phyloP scores from a whole-genome alignment of 2,329 filamentous ascomycete species.

The Juglanconis oblonga region DNA sequence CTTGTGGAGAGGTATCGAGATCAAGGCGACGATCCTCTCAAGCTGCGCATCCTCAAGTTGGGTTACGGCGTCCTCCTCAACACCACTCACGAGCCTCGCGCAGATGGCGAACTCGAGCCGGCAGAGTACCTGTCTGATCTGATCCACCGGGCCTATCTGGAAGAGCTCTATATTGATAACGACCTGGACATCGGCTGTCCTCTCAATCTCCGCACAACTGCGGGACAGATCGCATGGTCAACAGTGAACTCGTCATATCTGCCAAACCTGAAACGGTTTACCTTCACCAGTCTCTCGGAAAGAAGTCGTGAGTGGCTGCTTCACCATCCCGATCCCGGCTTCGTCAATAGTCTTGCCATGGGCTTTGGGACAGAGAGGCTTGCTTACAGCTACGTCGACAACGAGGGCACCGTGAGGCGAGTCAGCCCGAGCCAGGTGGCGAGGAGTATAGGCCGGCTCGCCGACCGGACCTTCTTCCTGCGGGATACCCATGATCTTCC shows the following conservation, averaged over 20 bases:
- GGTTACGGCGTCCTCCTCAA: slow-evolving; percentile 13
- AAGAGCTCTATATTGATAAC: slow-evolving; percentile 12
- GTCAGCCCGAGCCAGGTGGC: background rate
- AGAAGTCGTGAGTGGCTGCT: slow-evolving; percentile 4
- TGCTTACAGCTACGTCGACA: slow-evolving; percentile 9
- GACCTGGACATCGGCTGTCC: slow-evolving; percentile 10
- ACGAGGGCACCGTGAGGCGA: background rate
- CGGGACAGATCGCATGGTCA: slow-evolving; percentile 4
- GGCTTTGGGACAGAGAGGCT: slow-evolving; percentile 9
- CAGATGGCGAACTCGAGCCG: background rate
- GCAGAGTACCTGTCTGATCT: slow-evolving; percentile 6
- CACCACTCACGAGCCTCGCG: background rate
- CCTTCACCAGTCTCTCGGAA: slow-evolving; percentile 11
- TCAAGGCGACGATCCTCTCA: slow-evolving; percentile 3
- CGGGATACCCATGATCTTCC: background rate
- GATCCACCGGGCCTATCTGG: background rate
- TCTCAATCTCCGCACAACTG: background rate
- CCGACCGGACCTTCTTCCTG: slow-evolving; percentile 3
- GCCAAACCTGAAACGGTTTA: slow-evolving; percentile 10
- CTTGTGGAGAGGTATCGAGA: slow-evolving; percentile 1
- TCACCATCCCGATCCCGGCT: slow-evolving; percentile 5
- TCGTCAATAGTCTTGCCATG: background rate
- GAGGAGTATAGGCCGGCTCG: background rate
- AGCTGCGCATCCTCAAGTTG: slow-evolving; percentile 9
- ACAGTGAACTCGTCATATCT: slow-evolving; percentile 5